Percentiles rank a stretch among this genome's conserved stretches.
These are phyloP conservation scores for Boletus speciosus DNA, from an alignment of 768 basidiomycete species.

Conservation along the genomic window DNA sequence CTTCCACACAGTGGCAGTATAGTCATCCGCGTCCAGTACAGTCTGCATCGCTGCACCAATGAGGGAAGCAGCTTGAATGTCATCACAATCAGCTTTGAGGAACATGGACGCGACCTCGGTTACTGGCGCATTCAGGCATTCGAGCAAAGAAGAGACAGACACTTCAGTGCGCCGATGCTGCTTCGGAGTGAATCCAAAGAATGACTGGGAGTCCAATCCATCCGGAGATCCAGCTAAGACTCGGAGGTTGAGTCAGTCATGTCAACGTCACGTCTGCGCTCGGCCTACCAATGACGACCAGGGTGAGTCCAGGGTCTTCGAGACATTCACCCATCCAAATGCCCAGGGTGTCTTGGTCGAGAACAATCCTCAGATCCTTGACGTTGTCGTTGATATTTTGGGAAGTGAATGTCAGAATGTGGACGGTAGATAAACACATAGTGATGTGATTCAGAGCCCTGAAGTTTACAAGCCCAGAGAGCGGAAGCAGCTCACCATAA, in stretches of 20 bases:
- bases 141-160: neutral
- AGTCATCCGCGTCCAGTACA: neutral
- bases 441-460: neutral
- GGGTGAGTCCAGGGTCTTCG: neutral
- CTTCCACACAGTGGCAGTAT: neutral
- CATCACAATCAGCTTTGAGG: neutral
- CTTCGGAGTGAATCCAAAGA: neutral
- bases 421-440: neutral
- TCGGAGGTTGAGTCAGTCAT: neutral
- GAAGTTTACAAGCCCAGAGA: neutral
- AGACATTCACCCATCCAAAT: slow-evolving; percentile 1
- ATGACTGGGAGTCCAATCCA: neutral
- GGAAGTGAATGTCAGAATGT: neutral
- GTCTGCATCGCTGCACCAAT: slow-evolving; percentile 1
- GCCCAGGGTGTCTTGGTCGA: neutral
- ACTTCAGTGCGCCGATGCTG: neutral
- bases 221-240: neutral
- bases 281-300: neutral
- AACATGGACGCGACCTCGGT: neutral
- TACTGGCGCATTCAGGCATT: slow-evolving; percentile 1
- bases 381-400: neutral
- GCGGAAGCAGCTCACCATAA: neutral
- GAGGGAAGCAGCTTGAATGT: neutral
- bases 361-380: neutral
- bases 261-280: neutral